These are phyloP conservation scores for Bipolaris oryzae DNA, from an alignment of 2,329 filamentous ascomycete species.

Conservation along the genomic window DNA sequence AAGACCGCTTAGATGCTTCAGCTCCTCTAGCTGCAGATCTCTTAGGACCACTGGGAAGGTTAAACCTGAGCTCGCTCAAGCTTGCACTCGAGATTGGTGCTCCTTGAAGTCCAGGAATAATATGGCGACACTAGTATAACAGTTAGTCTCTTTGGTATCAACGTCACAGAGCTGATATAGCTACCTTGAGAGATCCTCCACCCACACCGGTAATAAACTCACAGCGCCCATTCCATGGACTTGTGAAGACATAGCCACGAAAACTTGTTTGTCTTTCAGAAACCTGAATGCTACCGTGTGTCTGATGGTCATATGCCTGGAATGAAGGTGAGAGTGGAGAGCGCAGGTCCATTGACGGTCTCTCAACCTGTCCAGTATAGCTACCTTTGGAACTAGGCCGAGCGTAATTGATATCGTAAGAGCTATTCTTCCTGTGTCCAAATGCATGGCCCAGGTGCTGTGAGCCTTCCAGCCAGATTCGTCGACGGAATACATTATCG, in stretches of 20 bases:
- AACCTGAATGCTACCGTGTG: slow-evolving; percentile 44
- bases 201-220: slow-evolving; percentile 80
- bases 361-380: slow-evolving; percentile 20
- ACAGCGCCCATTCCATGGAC: slow-evolving; percentile 86
- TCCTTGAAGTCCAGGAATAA: slow-evolving; percentile 59
- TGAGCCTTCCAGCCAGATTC: slow-evolving; percentile 57
- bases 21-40: slow-evolving; percentile 40
- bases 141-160: not conserved
- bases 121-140: slow-evolving; percentile 65
- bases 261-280: slow-evolving; percentile 60
- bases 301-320: slow-evolving; percentile 33
- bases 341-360: slow-evolving; percentile 21
- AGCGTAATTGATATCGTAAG: slow-evolving; percentile 34
- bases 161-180: not conserved
- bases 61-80: slow-evolving; percentile 89
- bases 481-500: slow-evolving; percentile 49
- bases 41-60: slow-evolving; percentile 67
- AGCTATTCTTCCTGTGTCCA: slow-evolving; percentile 47
- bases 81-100: slow-evolving; percentile 49
- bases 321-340: slow-evolving; percentile 23
- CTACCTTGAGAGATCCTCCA: slow-evolving; percentile 70
- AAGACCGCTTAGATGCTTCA: slow-evolving; percentile 41
- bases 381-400: slow-evolving; percentile 32
- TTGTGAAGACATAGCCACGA: slow-evolving; percentile 73
- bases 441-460: slow-evolving; percentile 48